Evolutionary conservation across 192 early-diverging fungal genomes (phyloP).

Genomic region (Linnemannia exigua): DNA sequence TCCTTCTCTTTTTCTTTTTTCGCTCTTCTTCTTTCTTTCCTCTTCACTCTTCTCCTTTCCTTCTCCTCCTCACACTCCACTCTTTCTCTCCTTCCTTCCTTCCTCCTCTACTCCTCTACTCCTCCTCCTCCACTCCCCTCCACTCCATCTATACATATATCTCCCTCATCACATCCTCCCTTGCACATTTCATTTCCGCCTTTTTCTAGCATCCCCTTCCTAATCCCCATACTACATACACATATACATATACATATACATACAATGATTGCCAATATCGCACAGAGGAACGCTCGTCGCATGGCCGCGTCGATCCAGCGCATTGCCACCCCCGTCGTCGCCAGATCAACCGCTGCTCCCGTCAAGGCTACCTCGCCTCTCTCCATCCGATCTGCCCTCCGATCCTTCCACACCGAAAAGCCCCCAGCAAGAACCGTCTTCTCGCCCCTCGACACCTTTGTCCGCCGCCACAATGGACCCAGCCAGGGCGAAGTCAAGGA

Average conservation of each 20-base stretch:
- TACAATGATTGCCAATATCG: conserved; percentile 50
- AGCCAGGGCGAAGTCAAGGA: conserved; percentile 76
- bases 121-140: background rate
- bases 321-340: conserved; percentile 8
- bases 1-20: conserved; percentile 8
- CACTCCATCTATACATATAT: background rate
- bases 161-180: conserved; percentile 4
- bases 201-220: conserved; percentile 8
- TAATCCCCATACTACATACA: background rate
- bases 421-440: conserved; percentile 59
- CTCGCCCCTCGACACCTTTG: conserved; percentile 79
- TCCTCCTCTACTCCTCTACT: background rate
- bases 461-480: conserved; percentile 92
- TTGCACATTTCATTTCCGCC: background rate
- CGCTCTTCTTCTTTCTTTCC: background rate
- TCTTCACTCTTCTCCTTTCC: background rate
- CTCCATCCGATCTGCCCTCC: conserved; percentile 54
- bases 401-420: conserved; percentile 56
- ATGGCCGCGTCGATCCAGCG: conserved; percentile 47
- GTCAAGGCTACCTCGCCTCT: conserved; percentile 30
- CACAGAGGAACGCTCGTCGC: conserved; percentile 54
- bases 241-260: conserved; percentile 12
- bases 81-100: background rate
- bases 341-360: background rate
- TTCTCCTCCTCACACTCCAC: background rate